Conservation (phyloP, 352 stramenopile species). For the Plasmopara muralis region DNA sequence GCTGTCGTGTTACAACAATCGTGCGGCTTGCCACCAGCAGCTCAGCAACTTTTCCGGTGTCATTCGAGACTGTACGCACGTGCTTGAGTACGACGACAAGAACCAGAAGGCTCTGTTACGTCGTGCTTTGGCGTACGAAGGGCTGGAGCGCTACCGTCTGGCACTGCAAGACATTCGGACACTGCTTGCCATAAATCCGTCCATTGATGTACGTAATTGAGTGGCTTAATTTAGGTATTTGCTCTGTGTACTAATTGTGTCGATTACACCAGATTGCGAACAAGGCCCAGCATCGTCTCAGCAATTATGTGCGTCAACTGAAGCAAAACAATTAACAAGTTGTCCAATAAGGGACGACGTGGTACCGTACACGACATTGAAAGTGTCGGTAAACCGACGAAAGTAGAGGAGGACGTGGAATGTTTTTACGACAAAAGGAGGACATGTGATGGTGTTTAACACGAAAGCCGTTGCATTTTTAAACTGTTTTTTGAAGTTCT, state of each 20-base stretch:
- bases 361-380: neutral
- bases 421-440: constrained; percentile 9
- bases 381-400: constrained; percentile 2
- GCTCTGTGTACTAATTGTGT: constrained; percentile 2
- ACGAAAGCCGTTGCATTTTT: constrained; percentile 25
- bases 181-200: constrained; percentile 83
- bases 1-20: constrained; percentile 93
- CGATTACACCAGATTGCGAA: constrained; percentile 58
- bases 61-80: constrained; percentile 92
- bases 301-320: constrained; percentile 80
- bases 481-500: neutral
- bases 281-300: constrained; percentile 85
- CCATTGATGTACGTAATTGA: constrained; percentile 59
- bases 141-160: constrained; percentile 90
- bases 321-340: constrained; percentile 68
- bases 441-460: constrained; percentile 21
- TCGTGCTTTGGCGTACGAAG: constrained; percentile 92
- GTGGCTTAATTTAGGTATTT: neutral
- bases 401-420: constrained; percentile 20
- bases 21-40: constrained; percentile 95
- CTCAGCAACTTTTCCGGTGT: constrained; percentile 95
- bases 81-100: constrained; percentile 90
- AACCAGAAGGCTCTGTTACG: constrained; percentile 95
- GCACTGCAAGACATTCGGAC: constrained; percentile 83
- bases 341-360: constrained; percentile 1